Evolutionary conservation across 129 eudicot species (phyloP), one percentile per base, ranked within the genome.

Genomic region (Flaveria ramosissima): DNA sequence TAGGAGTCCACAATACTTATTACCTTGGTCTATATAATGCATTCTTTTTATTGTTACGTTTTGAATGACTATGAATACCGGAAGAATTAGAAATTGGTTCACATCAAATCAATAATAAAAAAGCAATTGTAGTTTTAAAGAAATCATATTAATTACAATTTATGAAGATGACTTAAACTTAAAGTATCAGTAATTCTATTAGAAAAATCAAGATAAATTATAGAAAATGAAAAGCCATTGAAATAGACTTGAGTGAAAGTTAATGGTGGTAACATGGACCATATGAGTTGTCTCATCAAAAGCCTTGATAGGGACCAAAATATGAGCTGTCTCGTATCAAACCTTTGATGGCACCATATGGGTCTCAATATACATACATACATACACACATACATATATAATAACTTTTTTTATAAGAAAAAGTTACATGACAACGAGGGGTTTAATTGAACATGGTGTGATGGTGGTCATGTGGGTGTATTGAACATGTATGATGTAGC

Each of bases 391-490:
- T 19, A 10, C 21, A 7, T 55, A n/a, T 20, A 57, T 57, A 21
- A n/a, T 57, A 57, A 2, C 12, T 20, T 57, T 57, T 1, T 57
- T 8, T 57, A 3, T 57, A 9, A 45, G 61, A 39, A 69, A 71
- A 79, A 78, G 79, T 78, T 83, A 67, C 71, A 78, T 74, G 81
- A 86, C 85, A 79, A 77, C 74, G 79, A 75, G 73, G 72, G 84
- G 76, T 83, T 81, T 63, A 77, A 70, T 70, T 77, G 89, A 89
- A 84, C 89, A 86, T 86, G 89, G 41, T 36, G 41, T 36, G 41
- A 36, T 36, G 41, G 89, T 74, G 59, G 87, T 87, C 95, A 89
- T 86, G 95, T 89, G 95, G 77, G 71, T 76, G 81, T 26, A 12
- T 3, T 80, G 81, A 84, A 84, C 83, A 75, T 84, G 72, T 61